Evolutionary conservation across 345 rosid genomes (phyloP).

Genomic region (Salix caprea): DNA sequence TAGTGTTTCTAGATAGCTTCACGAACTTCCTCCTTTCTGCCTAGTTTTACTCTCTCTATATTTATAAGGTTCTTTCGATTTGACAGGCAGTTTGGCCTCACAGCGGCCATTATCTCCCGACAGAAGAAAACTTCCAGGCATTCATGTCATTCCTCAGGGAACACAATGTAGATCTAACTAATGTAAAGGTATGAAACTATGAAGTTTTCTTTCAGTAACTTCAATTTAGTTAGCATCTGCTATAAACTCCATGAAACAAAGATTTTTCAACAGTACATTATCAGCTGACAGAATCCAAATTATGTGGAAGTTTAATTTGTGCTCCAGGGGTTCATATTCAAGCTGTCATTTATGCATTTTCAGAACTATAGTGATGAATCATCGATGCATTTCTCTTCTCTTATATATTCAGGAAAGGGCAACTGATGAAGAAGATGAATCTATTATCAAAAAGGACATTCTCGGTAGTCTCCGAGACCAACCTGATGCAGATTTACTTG

Average conservation of each 20-base stretch:
- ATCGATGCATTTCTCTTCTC: constrained; percentile 1
- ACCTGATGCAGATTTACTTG: constrained; percentile 25
- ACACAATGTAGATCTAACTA: constrained; percentile 59
- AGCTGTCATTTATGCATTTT: background rate
- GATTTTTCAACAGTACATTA: background rate
- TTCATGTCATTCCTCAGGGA: constrained; percentile 65
- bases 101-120: constrained; percentile 94
- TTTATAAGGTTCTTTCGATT: constrained; percentile 4
- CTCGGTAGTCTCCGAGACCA: constrained; percentile 22
- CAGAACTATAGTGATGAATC: constrained; percentile 1
- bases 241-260: background rate
- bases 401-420: constrained; percentile 52
- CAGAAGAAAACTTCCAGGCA: constrained; percentile 82
- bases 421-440: constrained; percentile 53
- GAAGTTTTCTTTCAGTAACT: background rate
- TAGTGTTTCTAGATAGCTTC: background rate
- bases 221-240: background rate
- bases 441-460: constrained; percentile 14
- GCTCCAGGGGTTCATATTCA: background rate
- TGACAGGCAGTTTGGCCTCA: constrained; percentile 90
- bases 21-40: background rate
- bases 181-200: constrained; percentile 44
- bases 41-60: background rate
- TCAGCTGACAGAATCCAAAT: background rate
- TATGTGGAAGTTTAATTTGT: background rate